Evolutionary conservation across 2,329 filamentous ascomycete genomes (phyloP).

Genomic region (Botrytis hyacinthi): DNA sequence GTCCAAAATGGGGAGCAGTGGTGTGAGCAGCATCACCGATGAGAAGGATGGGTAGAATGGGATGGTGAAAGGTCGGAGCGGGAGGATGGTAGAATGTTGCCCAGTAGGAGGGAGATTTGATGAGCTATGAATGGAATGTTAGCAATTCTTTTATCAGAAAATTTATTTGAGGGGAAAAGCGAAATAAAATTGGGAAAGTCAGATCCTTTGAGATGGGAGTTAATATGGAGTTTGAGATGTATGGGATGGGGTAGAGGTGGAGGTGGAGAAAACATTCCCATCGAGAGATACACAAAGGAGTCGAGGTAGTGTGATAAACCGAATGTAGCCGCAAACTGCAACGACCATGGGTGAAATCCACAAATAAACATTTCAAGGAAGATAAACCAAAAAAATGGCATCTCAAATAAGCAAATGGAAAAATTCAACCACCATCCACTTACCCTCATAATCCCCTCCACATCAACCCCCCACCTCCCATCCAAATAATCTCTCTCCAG

Average conservation of each 20-base stretch:
- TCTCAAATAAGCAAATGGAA: not conserved
- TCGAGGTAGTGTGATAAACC: not conserved
- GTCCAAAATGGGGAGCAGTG: constrained; percentile 7
- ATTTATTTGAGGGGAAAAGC: too few species aligned
- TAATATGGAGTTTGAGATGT: too few species aligned
- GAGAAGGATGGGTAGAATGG: not conserved
- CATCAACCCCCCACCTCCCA: constrained; percentile 1
- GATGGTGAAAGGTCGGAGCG: not conserved
- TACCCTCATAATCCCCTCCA: constrained; percentile 4
- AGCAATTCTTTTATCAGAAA: not conserved
- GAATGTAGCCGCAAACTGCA: not conserved
- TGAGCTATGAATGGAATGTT: not conserved
- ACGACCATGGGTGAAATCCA: not conserved
- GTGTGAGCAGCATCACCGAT: constrained; percentile 7
- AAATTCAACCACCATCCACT: not conserved
- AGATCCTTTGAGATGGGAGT: not conserved
- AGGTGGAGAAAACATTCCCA: too few species aligned
- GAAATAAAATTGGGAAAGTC: not conserved
- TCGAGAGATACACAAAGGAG: not conserved
- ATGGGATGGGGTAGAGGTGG: not conserved
- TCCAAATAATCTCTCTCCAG: constrained; percentile 9
- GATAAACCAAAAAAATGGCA: too few species aligned
- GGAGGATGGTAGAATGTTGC: constrained; percentile 4
- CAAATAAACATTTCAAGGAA: not conserved
- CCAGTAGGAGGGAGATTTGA: constrained; percentile 3